These are phyloP conservation scores for Alternaria alternata DNA, from an alignment of 2,329 filamentous ascomycete species.

Conservation along the genomic window DNA sequence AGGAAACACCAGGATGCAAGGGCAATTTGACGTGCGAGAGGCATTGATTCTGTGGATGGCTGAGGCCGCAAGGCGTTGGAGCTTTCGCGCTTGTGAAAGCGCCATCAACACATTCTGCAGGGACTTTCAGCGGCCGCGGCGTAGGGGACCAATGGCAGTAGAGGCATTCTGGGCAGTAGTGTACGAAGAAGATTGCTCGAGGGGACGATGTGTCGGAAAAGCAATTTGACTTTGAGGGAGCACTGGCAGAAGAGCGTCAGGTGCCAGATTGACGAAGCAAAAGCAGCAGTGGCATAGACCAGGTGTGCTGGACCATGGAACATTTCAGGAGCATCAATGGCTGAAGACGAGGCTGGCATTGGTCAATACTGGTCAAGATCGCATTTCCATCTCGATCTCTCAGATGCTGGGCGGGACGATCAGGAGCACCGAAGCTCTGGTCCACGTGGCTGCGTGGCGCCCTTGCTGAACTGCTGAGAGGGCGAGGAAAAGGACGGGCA, in stretches of 20 bases:
- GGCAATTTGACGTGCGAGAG: neutral
- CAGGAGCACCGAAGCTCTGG: constrained; percentile 1
- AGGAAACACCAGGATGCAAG: neutral
- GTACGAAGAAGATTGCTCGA: neutral
- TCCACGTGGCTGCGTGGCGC: constrained; percentile 11
- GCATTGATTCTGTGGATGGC: neutral
- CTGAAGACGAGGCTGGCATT: constrained; percentile 2
- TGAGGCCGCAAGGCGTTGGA: constrained; percentile 3
- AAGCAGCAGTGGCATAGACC: neutral
- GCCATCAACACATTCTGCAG: constrained; percentile 9
- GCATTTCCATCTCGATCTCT: constrained; percentile 6
- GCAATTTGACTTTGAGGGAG: constrained; percentile 6
- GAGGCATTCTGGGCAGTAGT: neutral
- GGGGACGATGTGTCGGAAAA: constrained; percentile 1
- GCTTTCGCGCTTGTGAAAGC: constrained; percentile 6
- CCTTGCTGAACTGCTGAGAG: neutral
- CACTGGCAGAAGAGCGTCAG: neutral
- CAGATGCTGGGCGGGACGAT: constrained; percentile 11
- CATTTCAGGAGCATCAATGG: neutral
- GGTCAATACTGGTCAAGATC: constrained; percentile 7
- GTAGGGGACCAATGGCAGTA: neutral
- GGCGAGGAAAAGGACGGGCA: neutral
- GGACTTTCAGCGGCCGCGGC: neutral
- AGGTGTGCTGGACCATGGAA: constrained; percentile 8
- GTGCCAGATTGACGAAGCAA: constrained; percentile 5